A percentile compares a stretch with the other conserved stretches of the same genome.
phyloP scores from a whole-genome alignment of 2,329 filamentous ascomycete genomes.

The Cadophora malorum region DNA sequence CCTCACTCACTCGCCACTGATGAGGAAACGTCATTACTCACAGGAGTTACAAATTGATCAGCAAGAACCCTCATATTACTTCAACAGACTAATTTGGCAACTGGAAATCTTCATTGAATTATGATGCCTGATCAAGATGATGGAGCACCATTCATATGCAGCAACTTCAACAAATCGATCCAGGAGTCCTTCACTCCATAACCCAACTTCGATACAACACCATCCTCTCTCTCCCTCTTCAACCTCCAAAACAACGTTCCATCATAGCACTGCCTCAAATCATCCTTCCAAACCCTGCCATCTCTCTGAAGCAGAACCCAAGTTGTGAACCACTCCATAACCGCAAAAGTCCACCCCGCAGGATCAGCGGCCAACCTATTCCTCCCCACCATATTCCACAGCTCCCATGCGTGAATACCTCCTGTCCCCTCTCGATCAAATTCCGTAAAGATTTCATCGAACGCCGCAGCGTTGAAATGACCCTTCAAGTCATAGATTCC shows the following conservation, averaged over 20 bases:
- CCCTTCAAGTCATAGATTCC: slow-evolving; percentile 49
- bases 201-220: neutral
- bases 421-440: neutral
- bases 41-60: neutral
- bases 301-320: slow-evolving; percentile 61
- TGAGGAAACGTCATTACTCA: too few species aligned
- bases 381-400: slow-evolving; percentile 9
- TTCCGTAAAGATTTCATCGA: neutral
- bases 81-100: neutral
- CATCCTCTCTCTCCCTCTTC: neutral
- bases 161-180: neutral
- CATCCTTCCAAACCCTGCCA: slow-evolving; percentile 61
- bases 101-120: neutral
- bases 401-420: neutral
- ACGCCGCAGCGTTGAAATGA: neutral
- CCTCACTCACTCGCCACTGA: too few species aligned
- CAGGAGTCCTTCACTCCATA: neutral
- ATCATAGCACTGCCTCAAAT: slow-evolving; percentile 57
- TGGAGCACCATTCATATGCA: neutral
- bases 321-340: slow-evolving; percentile 44
- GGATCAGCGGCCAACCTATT: slow-evolving; percentile 16
- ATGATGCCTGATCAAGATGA: neutral
- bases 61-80: neutral
- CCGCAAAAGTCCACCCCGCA: slow-evolving; percentile 19
- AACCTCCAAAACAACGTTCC: slow-evolving; percentile 53